Conservation (phyloP, 1,284 basidiomycete genomes). For the Leccinum huronense region DNA sequence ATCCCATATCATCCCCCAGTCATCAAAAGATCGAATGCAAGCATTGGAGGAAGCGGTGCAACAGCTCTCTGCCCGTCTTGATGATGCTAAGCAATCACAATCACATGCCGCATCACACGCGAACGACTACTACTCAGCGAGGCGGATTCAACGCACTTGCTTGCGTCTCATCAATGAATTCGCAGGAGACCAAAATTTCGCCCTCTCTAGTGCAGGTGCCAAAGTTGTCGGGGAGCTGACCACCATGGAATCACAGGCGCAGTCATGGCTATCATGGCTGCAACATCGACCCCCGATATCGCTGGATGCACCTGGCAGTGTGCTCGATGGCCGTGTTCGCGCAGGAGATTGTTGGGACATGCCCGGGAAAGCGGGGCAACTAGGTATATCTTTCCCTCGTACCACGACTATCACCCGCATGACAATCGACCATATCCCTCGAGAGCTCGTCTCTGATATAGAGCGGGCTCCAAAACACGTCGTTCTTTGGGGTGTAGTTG, state of each 20-base stretch:
- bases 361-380: neutral
- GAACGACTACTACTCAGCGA: too few relatives aligned
- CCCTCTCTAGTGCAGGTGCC: neutral
- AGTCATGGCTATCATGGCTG: neutral
- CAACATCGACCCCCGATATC: neutral
- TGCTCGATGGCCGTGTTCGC: neutral
- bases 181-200: neutral
- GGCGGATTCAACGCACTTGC: neutral
- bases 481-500: neutral
- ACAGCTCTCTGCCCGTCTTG: too few relatives aligned
- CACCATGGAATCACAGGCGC: neutral
- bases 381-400: neutral
- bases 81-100: neutral
- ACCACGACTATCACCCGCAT: neutral
- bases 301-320: neutral
- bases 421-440: neutral
- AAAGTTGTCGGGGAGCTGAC: neutral
- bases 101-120: too few relatives aligned
- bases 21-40: too few relatives aligned
- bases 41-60: too few relatives aligned
- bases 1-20: too few relatives aligned
- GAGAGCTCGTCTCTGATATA: neutral
- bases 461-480: neutral
- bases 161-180: neutral
- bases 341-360: neutral